Base-by-base conservation (phyloP, 169 alveolate genomes). In the Pseudocohnilembus persalinus region DNA sequence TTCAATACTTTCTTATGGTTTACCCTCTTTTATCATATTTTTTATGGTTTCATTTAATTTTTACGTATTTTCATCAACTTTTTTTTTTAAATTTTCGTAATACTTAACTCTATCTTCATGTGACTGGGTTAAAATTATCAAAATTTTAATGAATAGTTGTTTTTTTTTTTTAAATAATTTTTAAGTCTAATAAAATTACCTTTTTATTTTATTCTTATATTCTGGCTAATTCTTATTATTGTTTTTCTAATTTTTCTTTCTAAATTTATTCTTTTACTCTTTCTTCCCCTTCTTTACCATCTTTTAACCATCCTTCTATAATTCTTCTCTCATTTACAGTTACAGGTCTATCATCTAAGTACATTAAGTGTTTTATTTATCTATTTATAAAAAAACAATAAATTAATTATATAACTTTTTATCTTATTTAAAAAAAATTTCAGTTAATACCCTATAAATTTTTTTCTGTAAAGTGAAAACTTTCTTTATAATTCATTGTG, bases 281-380 rank as follows among this genome's bases (percentile, higher is more conserved):
- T 32, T 77, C 64, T 85, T 92, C 95, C 24, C 91, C 93, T 72
- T 88, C 83, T 84, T 84, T 89, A 0, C 95, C 95, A n/a, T 88
- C 93, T 64, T 78, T 88, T 15, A 77, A 64, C 89, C 85, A 92
- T 0, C 93, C 93, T 29, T 79, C 84, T 29, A 91, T 88, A 16
- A 91, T 88, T 35, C 85, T 88, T 76, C 91, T 87, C 30, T 92
- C 95, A 31, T 88, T 90, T 4, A 73, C 73, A 31, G 79, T 88
- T 11, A 92, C 90, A 74, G 95, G 95, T 77, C 85, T 92, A 84
- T 92, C 95, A 87, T 92, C 95, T 83, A 92, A 85, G 87, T 89
- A 92, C 6, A 87, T 84, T 32, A 92, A 82, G 64, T 84, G 72
- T 32, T 32, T 73, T 26, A 92, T 81, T 64, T 85, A n/a, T 20